These are phyloP conservation scores for Trichomonas vaginalis DNA, from an alignment of 208 protist species.

Conservation along the genomic window DNA sequence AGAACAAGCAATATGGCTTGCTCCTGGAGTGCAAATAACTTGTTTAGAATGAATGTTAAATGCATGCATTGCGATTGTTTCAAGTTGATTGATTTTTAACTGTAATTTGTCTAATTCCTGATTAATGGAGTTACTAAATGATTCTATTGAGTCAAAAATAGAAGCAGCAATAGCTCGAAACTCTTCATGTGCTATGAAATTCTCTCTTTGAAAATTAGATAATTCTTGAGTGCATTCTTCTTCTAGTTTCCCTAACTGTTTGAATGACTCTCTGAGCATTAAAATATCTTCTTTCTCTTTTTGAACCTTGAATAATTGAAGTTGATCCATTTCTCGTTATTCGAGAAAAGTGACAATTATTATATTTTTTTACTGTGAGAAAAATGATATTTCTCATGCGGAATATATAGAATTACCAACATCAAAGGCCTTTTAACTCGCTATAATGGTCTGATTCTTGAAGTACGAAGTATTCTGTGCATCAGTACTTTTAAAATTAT, in stretches of 20 bases:
- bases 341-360: neutral
- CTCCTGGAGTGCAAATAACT: neutral
- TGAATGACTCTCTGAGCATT: neutral
- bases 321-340: neutral
- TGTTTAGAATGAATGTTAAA: neutral
- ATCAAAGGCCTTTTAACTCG: too few species aligned
- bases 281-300: neutral
- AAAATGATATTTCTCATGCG: too few species aligned
- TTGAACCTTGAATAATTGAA: neutral
- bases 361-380: too few species aligned
- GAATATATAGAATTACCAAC: too few species aligned
- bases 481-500: too few species aligned
- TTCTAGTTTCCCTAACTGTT: neutral
- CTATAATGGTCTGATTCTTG: too few species aligned
- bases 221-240: neutral
- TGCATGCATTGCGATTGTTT: neutral
- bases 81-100: neutral
- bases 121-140: neutral
- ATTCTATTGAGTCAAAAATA: neutral
- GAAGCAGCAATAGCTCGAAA: neutral
- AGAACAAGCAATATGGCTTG: neutral
- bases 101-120: neutral
- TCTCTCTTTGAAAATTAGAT: constrained; percentile 6
- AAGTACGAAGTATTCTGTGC: too few species aligned
- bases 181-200: constrained; percentile 7